These are phyloP conservation scores for Chaetomium sp. DNA, from an alignment of 2,329 filamentous ascomycete species.

Conservation along the genomic window DNA sequence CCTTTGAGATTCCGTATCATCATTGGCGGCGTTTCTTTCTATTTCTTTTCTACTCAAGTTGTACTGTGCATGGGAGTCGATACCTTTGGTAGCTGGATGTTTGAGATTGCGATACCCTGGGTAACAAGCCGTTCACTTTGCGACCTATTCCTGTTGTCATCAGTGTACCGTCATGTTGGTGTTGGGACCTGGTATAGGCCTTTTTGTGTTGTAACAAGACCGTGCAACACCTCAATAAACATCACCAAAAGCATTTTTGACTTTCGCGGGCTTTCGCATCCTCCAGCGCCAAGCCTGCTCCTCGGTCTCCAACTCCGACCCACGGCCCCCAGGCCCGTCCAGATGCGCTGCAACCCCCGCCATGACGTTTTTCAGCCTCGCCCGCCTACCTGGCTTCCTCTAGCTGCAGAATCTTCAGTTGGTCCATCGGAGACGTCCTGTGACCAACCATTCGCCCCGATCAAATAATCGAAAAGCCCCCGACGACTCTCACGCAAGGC, in stretches of 20 bases:
- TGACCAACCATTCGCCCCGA: not conserved
- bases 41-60: not conserved
- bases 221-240: not conserved
- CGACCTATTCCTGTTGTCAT: not conserved
- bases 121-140: not conserved
- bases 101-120: slow-evolving; percentile 9
- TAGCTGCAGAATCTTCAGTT: not conserved
- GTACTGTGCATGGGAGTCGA: not conserved
- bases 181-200: not conserved
- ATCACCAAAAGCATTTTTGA: no score
- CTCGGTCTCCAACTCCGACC: not conserved
- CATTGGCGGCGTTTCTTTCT: not conserved
- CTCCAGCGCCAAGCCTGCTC: slow-evolving; percentile 13
- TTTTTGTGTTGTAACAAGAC: not conserved
- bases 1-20: not conserved
- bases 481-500: not conserved
- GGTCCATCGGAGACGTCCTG: not conserved
- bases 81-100: not conserved
- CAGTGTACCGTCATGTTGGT: not conserved
- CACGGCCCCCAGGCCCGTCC: not conserved
- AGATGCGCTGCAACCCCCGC: slow-evolving; percentile 24
- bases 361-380: slow-evolving; percentile 35
- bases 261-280: no score
- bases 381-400: not conserved
- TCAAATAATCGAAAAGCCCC: not conserved